phyloP scores from a whole-genome alignment of 257 asterid genomes.

The Nicotiana attenuata region DNA sequence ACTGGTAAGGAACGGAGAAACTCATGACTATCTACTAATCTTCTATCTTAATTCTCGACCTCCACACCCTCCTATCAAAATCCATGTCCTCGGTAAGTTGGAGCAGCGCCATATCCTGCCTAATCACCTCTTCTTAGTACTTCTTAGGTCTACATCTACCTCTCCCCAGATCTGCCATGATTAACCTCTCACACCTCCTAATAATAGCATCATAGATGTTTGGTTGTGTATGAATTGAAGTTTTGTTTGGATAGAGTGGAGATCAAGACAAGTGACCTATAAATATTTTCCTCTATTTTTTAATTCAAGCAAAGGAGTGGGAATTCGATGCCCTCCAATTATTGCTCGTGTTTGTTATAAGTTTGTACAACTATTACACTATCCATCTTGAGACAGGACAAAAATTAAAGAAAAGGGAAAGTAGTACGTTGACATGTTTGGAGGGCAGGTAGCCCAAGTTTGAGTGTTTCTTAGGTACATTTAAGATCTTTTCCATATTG shows the following conservation, averaged over 20 bases:
- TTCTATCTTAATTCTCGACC: no score
- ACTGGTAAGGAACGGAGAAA: no score
- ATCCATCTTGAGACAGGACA: background rate
- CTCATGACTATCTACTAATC: no score
- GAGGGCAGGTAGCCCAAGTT: conserved; percentile 41
- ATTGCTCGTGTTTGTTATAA: no score
- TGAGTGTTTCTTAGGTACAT: background rate
- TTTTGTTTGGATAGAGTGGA: background rate
- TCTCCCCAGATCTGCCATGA: no score
- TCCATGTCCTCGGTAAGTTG: no score
- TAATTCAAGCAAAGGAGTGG: background rate
- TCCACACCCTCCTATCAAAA: no score
- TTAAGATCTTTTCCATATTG: background rate
- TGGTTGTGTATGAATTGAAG: background rate
- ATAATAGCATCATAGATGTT: no score
- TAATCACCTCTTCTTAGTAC: no score
- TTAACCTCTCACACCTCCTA: no score
- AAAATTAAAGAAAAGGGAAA: background rate
- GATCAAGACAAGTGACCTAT: background rate
- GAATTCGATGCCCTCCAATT: background rate
- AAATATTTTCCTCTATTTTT: background rate
- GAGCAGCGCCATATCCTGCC: no score
- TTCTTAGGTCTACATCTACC: no score
- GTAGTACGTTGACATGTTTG: conserved; percentile 41
- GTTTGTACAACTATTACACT: background rate